phyloP scores from a whole-genome alignment of 306 rosid species.

The Trifolium subterraneum region DNA sequence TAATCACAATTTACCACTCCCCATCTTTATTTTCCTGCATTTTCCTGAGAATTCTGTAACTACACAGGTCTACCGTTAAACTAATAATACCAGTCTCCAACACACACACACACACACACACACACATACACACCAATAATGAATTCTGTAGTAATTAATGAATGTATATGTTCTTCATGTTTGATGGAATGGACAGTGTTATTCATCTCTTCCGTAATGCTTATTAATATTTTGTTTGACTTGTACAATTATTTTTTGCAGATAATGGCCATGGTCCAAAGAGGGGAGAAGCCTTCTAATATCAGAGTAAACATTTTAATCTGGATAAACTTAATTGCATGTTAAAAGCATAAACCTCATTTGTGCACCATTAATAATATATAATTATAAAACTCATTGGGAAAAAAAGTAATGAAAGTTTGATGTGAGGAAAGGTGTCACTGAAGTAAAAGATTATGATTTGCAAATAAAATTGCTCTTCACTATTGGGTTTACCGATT shows the following conservation, averaged over 20 bases:
- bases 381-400: background rate
- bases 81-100: too few species aligned
- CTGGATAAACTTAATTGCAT: constrained; percentile 33
- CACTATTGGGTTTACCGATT: constrained; percentile 23
- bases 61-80: background rate
- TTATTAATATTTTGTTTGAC: constrained; percentile 24
- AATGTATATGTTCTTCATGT: constrained; percentile 19
- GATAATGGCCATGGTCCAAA: constrained; percentile 92
- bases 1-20: background rate
- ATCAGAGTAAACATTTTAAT: constrained; percentile 62
- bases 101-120: too few species aligned
- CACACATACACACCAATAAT: background rate
- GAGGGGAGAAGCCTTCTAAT: constrained; percentile 90
- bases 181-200: constrained; percentile 28
- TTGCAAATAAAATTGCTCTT: constrained; percentile 19
- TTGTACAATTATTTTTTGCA: constrained; percentile 49
- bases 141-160: constrained; percentile 7
- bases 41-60: background rate
- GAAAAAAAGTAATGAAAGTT: constrained; percentile 13
- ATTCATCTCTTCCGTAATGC: constrained; percentile 33
- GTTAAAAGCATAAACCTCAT: constrained; percentile 24
- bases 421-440: constrained; percentile 13
- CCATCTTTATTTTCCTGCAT: constrained; percentile 16
- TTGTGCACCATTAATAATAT: constrained; percentile 14
- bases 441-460: constrained; percentile 28